phyloP scores from a whole-genome alignment of 2,329 filamentous ascomycete genomes.

The Aspergillus latus region DNA sequence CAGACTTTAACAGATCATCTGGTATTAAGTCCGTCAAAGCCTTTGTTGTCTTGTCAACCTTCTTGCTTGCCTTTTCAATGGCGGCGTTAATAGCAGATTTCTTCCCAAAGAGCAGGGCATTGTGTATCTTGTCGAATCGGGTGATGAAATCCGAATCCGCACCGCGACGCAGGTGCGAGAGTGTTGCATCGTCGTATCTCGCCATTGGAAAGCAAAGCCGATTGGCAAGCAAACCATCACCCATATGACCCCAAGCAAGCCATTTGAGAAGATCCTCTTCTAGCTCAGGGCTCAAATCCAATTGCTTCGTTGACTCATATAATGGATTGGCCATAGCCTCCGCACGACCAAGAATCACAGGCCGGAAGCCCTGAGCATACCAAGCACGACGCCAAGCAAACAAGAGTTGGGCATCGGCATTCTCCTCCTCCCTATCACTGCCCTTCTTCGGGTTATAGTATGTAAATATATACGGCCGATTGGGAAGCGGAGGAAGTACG shows the following conservation, averaged over 20 bases:
- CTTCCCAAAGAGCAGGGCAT: constrained; percentile 71
- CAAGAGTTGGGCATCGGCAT: constrained; percentile 75
- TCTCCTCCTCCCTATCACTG: constrained; percentile 63
- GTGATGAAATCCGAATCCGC: constrained; percentile 69
- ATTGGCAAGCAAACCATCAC: constrained; percentile 75
- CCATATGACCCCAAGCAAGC: constrained; percentile 92
- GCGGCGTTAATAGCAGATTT: constrained; percentile 47
- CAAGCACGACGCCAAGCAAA: constrained; percentile 88
- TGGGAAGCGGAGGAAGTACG: constrained; percentile 72
- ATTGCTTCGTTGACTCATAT: constrained; percentile 67
- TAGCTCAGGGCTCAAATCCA: constrained; percentile 59
- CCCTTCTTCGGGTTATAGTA: constrained; percentile 74
- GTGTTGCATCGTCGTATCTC: constrained; percentile 66
- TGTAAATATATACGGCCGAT: constrained; percentile 78
- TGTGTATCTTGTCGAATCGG: constrained; percentile 69
- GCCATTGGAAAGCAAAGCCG: constrained; percentile 85
- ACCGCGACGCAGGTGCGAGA: constrained; percentile 72
- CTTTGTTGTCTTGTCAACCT: constrained; percentile 57
- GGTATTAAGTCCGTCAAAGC: constrained; percentile 64
- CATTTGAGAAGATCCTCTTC: constrained; percentile 75
- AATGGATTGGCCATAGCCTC: constrained; percentile 83
- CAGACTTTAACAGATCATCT: constrained; percentile 62
- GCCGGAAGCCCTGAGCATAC: constrained; percentile 92
- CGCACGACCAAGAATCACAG: constrained; percentile 72
- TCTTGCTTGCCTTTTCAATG: constrained; percentile 48